A percentile compares a stretch with the other conserved stretches of the same genome.
Evolutionary conservation across 2,329 filamentous ascomycete species (phyloP).

Genomic region (Torrubiella hemipterigena): DNA sequence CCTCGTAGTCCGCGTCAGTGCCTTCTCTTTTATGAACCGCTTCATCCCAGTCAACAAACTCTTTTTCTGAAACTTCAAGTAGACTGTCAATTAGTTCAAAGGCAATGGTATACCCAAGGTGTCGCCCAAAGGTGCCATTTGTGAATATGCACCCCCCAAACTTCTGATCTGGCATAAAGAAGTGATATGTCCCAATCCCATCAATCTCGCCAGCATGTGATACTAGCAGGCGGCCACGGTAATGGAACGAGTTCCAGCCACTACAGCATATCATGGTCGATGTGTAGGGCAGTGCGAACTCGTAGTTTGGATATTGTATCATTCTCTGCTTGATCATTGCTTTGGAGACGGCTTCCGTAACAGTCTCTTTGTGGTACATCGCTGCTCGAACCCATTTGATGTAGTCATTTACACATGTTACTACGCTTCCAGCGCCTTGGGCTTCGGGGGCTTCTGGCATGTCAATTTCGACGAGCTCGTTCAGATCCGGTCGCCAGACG

Average conservation of each 20-base stretch:
- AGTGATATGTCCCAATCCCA: slow-evolving; percentile 3
- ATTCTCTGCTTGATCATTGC: slow-evolving; percentile 1
- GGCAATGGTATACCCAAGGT: not conserved
- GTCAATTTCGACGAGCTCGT: slow-evolving; percentile 1
- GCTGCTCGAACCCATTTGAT: slow-evolving; percentile 2
- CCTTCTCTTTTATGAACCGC: not conserved
- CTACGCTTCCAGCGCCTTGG: slow-evolving; percentile 3
- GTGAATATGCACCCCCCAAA: slow-evolving; percentile 2
- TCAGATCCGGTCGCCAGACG: not conserved
- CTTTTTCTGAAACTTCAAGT: not conserved
- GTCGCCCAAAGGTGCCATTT: slow-evolving; percentile 1
- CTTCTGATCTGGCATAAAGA: slow-evolving; percentile 4
- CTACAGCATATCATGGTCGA: slow-evolving; percentile 3
- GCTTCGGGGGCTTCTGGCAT: slow-evolving; percentile 2
- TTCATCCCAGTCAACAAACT: slow-evolving; percentile 5
- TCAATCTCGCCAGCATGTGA: slow-evolving; percentile 3
- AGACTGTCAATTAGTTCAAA: slow-evolving; percentile 2
- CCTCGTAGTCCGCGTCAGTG: not conserved
- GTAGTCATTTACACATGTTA: slow-evolving; percentile 4
- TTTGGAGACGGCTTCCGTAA: not conserved
- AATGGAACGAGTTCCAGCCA: slow-evolving; percentile 1
- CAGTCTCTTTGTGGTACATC: not conserved
- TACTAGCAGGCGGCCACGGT: slow-evolving; percentile 4
- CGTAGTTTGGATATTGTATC: not conserved
- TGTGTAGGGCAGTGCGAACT: not conserved